A percentile compares a stretch with the other conserved stretches of the same genome.
phyloP scores from a whole-genome alignment of 805 yeast species.

The Schwanniomyces polymorphus region DNA sequence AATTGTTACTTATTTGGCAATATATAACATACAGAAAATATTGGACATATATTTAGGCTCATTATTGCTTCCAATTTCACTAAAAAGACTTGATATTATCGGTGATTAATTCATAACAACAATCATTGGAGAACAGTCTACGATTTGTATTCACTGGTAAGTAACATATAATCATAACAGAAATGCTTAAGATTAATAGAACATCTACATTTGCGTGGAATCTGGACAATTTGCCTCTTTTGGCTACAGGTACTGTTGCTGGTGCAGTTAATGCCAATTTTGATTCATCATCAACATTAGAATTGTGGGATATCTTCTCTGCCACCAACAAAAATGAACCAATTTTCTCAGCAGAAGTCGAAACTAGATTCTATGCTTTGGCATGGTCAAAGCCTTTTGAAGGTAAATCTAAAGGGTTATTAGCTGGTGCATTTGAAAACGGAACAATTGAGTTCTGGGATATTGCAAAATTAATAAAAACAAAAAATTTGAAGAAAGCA shows the following conservation, averaged over 20 bases:
- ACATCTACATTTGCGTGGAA: conserved; percentile 99
- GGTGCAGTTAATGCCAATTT: conserved; percentile 92
- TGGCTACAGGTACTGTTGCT: conserved; percentile 93
- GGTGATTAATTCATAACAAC: background rate
- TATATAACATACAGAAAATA: background rate
- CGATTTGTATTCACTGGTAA: background rate
- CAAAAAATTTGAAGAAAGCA: conserved; percentile 39
- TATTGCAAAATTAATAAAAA: conserved; percentile 47
- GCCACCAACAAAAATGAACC: conserved; percentile 30
- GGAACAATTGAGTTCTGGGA: conserved; percentile 82
- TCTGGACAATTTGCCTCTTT: conserved; percentile 63
- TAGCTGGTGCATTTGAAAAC: conserved; percentile 89
- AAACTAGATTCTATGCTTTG: conserved; percentile 62
- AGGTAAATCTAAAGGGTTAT: conserved; percentile 48
- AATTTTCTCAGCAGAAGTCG: conserved; percentile 35
- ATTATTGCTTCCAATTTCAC: background rate
- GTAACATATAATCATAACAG: background rate
- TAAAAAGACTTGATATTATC: background rate
- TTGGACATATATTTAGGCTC: background rate
- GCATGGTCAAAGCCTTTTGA: conserved; percentile 74
- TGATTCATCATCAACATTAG: conserved; percentile 73
- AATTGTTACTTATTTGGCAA: background rate
- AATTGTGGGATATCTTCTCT: conserved; percentile 70
- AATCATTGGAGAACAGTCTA: background rate
- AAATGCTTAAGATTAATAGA: conserved; percentile 76